Evolutionary conservation across 108 stramenopile species (phyloP).

Genomic region (Chaetoceros tenuissimus): DNA sequence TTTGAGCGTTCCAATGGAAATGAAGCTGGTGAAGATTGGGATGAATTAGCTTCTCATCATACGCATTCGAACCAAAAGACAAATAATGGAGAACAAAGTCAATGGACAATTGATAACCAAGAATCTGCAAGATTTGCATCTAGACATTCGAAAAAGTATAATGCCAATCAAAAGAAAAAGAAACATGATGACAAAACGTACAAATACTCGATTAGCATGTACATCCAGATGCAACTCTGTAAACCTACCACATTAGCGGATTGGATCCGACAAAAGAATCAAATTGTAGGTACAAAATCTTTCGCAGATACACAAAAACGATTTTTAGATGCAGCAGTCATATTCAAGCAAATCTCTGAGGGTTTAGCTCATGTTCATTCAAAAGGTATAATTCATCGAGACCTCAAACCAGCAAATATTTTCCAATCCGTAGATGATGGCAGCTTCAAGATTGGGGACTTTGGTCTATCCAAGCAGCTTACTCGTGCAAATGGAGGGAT

Average conservation of each 20-base stretch:
- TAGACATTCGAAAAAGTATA: neutral
- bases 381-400: conserved; percentile 78
- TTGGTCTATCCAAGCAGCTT: conserved; percentile 72
- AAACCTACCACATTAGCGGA: conserved; percentile 72
- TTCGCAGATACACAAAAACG: conserved; percentile 26
- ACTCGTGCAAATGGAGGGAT: conserved; percentile 17
- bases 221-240: conserved; percentile 92
- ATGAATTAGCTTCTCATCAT: neutral
- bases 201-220: conserved; percentile 80
- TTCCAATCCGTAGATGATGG: conserved; percentile 47
- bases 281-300: conserved; percentile 16
- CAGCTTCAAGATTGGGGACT: conserved; percentile 90
- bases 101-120: conserved; percentile 7
- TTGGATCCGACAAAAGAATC: conserved; percentile 77
- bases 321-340: conserved; percentile 31
- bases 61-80: neutral
- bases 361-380: conserved; percentile 74
- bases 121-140: conserved; percentile 5
- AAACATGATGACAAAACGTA: conserved; percentile 16
- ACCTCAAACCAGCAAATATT: conserved; percentile 84
- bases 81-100: conserved; percentile 5
- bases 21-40: neutral
- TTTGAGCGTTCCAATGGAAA: neutral
- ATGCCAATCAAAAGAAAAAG: neutral
- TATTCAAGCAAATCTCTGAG: conserved; percentile 61